These are phyloP conservation scores for Calonectria henricotiae DNA, from an alignment of 2,329 filamentous ascomycete species.

Conservation along the genomic window DNA sequence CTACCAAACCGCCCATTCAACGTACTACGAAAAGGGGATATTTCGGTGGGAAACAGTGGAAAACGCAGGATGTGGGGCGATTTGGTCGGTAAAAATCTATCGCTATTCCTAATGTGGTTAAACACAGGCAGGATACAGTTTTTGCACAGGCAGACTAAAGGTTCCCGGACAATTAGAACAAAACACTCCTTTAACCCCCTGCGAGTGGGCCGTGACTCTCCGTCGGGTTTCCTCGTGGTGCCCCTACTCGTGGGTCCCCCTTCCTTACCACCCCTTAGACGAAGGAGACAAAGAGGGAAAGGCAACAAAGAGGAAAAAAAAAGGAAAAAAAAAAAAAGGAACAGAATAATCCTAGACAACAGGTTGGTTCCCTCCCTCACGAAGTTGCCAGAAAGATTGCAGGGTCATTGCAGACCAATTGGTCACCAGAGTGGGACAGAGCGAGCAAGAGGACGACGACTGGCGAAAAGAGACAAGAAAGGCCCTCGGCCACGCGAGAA, in stretches of 20 bases:
- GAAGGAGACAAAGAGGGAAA: neutral
- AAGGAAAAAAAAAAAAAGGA: no score
- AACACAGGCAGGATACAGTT: no score
- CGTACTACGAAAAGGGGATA: no score
- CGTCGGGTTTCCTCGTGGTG: slow-evolving; percentile 12
- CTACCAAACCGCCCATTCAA: no score
- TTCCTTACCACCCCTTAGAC: neutral
- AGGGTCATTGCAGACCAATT: slow-evolving; percentile 11
- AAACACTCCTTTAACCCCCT: neutral
- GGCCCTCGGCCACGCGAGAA: no score
- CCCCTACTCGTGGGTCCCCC: neutral
- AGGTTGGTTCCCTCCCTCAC: neutral
- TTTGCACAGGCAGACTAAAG: no score
- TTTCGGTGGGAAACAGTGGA: no score
- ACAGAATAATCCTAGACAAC: neutral
- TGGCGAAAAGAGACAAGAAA: neutral
- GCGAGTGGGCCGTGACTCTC: slow-evolving; percentile 10
- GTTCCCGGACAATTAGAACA: neutral
- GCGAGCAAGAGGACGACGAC: neutral
- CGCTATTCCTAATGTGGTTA: no score
- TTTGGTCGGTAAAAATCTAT: no score
- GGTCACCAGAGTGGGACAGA: slow-evolving; percentile 1
- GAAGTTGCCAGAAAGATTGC: slow-evolving; percentile 1
- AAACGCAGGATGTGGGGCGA: no score
- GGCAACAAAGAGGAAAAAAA: neutral